Base-by-base conservation (phyloP, 306 rosid species). In the Carpinus fangiana region DNA sequence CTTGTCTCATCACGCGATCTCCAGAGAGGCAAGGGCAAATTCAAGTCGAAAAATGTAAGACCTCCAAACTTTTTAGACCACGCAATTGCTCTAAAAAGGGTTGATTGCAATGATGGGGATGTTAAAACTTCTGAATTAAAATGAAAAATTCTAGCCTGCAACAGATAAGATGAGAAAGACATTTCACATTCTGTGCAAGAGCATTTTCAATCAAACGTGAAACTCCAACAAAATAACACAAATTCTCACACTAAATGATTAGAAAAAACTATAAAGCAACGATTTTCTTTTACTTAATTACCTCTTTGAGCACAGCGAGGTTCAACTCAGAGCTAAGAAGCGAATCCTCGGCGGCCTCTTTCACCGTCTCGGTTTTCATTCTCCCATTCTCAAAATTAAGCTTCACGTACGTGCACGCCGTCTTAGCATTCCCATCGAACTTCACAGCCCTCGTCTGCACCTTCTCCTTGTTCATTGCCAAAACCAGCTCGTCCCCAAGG, bases 291-390 rank as follows among this genome's bases (percentile, higher is more conserved):
- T 17, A 55, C 59, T 7, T 6, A 5, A 41, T 41, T 12, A 89
- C 99, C 98, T 95, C 98, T 86, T 95, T 93, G 73, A 95, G 72
- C 71, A 95, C 93, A 13, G 96, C 79, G 45, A 93, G 93, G 76
- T 93, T 89, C 86, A 95, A 76, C 57, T 95, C 97, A n/a, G 88
- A 73, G 36, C 28, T 26, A 23, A 76, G 75, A 57, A 93, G 86
- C 1, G 98, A 89, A 76, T 89, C 93, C 86, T 95, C 93, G 2
- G 96, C 98, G 0, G 91, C 31, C 54, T 91, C 90, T 47, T 70
- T 86, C 41, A 76, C 88, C 53, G 56, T 84, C 80, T 91, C 98
- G 84, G 87, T 83, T 78, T 34, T 85, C 93, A 95, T 77, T 77
- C 66, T 87, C 77, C 87, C 93, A 31, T 81, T 92, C 7, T 90